Evolutionary conservation across 2,329 filamentous ascomycete genomes (phyloP).

Genomic region (Tolypocladium pustulatum): DNA sequence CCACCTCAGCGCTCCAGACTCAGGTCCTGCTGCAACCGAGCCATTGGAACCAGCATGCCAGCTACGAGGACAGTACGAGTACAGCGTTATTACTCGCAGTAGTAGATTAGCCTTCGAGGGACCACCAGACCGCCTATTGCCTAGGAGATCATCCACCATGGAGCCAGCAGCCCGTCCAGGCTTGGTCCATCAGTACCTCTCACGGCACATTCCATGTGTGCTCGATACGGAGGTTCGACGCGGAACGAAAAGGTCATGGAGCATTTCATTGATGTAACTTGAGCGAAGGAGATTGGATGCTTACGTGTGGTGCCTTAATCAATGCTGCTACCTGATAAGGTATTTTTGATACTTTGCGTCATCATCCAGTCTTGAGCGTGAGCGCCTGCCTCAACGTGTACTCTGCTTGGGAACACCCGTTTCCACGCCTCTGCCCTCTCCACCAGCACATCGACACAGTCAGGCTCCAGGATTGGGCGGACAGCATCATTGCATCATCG

Average conservation of each 20-base stretch:
- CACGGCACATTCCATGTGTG: no score
- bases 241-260: background rate
- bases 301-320: background rate
- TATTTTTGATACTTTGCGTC: no score
- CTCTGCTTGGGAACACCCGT: background rate
- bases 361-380: background rate
- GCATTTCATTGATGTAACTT: background rate
- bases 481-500: background rate
- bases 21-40: no score
- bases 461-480: background rate
- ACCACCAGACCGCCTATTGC: no score
- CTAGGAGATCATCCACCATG: no score
- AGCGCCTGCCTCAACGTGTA: background rate
- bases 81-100: no score
- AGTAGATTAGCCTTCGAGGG: no score
- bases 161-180: no score
- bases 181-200: no score
- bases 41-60: background rate
- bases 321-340: no score
- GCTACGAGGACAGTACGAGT: background rate
- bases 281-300: background rate
- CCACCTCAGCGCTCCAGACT: no score
- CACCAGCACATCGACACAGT: background rate
- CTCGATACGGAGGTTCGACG: no score
- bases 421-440: background rate